These are phyloP conservation scores for Aspergillus costaricaensis DNA, from an alignment of 2,329 filamentous ascomycete species.

Conservation along the genomic window DNA sequence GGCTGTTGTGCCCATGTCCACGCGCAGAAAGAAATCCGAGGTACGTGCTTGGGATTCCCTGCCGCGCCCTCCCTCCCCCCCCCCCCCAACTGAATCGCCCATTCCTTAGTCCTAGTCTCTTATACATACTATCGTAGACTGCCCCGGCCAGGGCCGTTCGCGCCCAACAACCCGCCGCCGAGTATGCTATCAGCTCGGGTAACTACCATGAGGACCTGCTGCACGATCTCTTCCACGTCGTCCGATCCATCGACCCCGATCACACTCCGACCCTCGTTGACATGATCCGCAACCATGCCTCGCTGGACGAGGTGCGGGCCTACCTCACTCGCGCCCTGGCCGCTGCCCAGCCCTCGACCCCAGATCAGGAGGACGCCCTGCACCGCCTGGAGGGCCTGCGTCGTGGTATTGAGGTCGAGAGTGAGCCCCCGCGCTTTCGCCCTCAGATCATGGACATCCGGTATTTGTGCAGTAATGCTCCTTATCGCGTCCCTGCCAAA, in stretches of 20 bases:
- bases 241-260: conserved; percentile 24
- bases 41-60: neutral
- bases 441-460: conserved; percentile 31
- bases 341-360: conserved; percentile 6
- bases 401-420: conserved; percentile 22
- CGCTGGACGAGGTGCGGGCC: conserved; percentile 28
- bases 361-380: conserved; percentile 12
- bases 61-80: neutral
- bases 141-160: neutral
- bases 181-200: neutral
- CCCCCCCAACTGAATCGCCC: too few relatives aligned
- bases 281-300: conserved; percentile 29
- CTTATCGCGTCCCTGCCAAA: conserved; percentile 27
- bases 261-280: conserved; percentile 26
- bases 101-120: too few relatives aligned
- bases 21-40: neutral
- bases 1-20: neutral
- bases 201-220: conserved; percentile 33
- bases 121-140: too few relatives aligned
- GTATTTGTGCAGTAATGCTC: conserved; percentile 28
- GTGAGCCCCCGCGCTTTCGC: conserved; percentile 21
- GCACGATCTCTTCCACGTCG: conserved; percentile 29
- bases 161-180: neutral
- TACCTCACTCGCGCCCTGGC: conserved; percentile 26
- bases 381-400: conserved; percentile 18